These are phyloP conservation scores for Psilocybe azurescens DNA, from an alignment of 768 basidiomycete species.

Conservation along the genomic window DNA sequence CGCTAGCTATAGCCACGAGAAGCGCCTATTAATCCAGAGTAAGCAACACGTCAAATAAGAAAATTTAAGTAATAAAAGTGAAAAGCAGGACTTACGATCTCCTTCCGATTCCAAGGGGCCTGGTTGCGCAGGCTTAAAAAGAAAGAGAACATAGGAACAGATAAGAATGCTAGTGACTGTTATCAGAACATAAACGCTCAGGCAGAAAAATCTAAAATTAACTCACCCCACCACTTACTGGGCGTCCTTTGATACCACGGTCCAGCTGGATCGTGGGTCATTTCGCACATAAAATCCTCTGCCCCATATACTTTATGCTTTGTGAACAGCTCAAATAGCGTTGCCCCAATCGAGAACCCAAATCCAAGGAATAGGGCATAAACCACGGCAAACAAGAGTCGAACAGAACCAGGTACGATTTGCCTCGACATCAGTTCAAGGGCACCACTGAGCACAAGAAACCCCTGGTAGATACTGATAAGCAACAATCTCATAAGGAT, in stretches of 20 bases:
- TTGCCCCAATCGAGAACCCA: slow-evolving; percentile 81
- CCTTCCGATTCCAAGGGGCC: slow-evolving; percentile 59
- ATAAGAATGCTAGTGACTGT: slow-evolving; percentile 58
- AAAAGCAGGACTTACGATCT: slow-evolving; percentile 46
- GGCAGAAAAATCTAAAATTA: neutral
- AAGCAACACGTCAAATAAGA: neutral
- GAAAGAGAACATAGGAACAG: slow-evolving; percentile 72
- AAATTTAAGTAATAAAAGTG: neutral
- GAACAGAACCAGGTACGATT: slow-evolving; percentile 84
- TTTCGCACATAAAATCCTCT: slow-evolving; percentile 64
- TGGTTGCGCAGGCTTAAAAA: slow-evolving; percentile 71
- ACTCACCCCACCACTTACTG: slow-evolving; percentile 72
- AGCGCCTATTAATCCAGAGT: slow-evolving; percentile 34
- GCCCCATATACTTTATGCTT: slow-evolving; percentile 48
- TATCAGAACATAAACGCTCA: neutral
- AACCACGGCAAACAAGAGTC: slow-evolving; percentile 78
- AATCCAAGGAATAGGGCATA: slow-evolving; percentile 84
- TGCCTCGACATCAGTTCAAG: slow-evolving; percentile 83
- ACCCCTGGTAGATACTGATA: slow-evolving; percentile 44
- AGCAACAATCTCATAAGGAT: neutral
- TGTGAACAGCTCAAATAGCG: slow-evolving; percentile 66
- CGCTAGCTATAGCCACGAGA: slow-evolving; percentile 63
- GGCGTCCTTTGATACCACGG: slow-evolving; percentile 81
- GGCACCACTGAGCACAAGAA: slow-evolving; percentile 72
- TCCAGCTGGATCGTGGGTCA: slow-evolving; percentile 58